phyloP scores from a whole-genome alignment of 495 filamentous ascomycete species.

The Penicillium odoratum region DNA sequence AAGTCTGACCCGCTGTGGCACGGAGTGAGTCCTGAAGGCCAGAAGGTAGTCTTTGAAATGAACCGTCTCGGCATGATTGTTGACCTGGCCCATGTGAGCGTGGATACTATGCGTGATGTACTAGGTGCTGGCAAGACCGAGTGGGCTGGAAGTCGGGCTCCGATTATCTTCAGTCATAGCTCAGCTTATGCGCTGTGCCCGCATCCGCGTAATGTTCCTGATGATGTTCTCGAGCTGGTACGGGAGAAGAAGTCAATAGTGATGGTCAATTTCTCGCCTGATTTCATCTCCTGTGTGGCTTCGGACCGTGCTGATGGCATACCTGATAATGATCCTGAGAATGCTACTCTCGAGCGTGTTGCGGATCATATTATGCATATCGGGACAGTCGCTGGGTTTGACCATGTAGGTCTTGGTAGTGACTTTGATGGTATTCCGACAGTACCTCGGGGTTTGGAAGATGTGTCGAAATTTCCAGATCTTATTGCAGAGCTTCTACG shows the following conservation, averaged over 20 bases:
- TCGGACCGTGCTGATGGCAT: slow-evolving; percentile 46
- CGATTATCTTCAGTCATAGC: slow-evolving; percentile 61
- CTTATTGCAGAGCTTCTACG: slow-evolving; percentile 71
- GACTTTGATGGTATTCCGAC: slow-evolving; percentile 62
- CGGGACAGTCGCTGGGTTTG: slow-evolving; percentile 55
- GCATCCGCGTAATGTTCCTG: slow-evolving; percentile 60
- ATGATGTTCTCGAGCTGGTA: slow-evolving; percentile 57
- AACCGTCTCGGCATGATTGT: slow-evolving; percentile 55
- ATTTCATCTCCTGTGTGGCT: slow-evolving; percentile 65
- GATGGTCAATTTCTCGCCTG: slow-evolving; percentile 66
- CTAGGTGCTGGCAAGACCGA: slow-evolving; percentile 46
- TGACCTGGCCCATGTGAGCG: slow-evolving; percentile 56
- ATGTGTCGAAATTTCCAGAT: slow-evolving; percentile 82
- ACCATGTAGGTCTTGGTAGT: slow-evolving; percentile 62
- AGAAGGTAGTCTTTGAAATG: slow-evolving; percentile 57
- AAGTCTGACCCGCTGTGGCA: slow-evolving; percentile 51
- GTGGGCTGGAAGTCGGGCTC: slow-evolving; percentile 46
- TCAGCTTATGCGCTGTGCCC: slow-evolving; percentile 53
- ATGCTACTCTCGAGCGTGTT: slow-evolving; percentile 78
- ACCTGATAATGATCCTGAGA: slow-evolving; percentile 51
- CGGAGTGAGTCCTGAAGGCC: slow-evolving; percentile 70
- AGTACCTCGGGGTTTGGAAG: slow-evolving; percentile 56
- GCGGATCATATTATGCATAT: slow-evolving; percentile 65
- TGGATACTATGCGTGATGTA: slow-evolving; percentile 57
- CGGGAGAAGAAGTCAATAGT: slow-evolving; percentile 55